phyloP scores from a whole-genome alignment of 2,329 filamentous ascomycete species.

The Venturia oleaginea region DNA sequence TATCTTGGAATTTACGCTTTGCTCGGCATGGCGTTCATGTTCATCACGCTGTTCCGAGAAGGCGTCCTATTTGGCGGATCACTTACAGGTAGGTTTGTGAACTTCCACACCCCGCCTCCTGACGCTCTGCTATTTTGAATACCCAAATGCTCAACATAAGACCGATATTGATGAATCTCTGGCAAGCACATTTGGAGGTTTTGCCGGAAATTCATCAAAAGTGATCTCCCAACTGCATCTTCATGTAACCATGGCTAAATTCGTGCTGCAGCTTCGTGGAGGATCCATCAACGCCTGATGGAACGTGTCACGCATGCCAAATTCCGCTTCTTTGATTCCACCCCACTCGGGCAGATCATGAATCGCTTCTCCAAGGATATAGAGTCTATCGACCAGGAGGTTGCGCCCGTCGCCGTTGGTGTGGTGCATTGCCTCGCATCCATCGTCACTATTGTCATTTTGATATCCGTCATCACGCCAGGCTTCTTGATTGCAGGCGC shows the following conservation, averaged over 20 bases:
- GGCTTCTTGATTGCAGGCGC: slow-evolving; percentile 78
- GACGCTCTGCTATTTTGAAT: too few relatives aligned
- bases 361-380: slow-evolving; percentile 98
- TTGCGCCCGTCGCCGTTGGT: slow-evolving; percentile 81
- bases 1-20: slow-evolving; percentile 76
- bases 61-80: slow-evolving; percentile 89
- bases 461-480: slow-evolving; percentile 85
- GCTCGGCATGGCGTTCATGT: slow-evolving; percentile 67
- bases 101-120: neutral
- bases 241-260: too few relatives aligned
- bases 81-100: slow-evolving; percentile 39
- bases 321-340: slow-evolving; percentile 97
- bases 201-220: neutral
- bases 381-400: slow-evolving; percentile 89
- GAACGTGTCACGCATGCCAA: slow-evolving; percentile 74
- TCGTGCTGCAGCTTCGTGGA: slow-evolving; percentile 57
- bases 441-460: slow-evolving; percentile 72
- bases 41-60: slow-evolving; percentile 76
- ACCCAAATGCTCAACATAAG: neutral
- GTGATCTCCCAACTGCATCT: neutral
- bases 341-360: slow-evolving; percentile 91
- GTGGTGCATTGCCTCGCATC: slow-evolving; percentile 57
- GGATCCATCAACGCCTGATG: slow-evolving; percentile 72
- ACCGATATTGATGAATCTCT: neutral
- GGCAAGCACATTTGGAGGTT: neutral